A percentile compares a stretch with the other conserved stretches of the same genome.
phyloP scores from a whole-genome alignment of 2,329 filamentous ascomycete genomes.

The Westerdykella aurantiaca region DNA sequence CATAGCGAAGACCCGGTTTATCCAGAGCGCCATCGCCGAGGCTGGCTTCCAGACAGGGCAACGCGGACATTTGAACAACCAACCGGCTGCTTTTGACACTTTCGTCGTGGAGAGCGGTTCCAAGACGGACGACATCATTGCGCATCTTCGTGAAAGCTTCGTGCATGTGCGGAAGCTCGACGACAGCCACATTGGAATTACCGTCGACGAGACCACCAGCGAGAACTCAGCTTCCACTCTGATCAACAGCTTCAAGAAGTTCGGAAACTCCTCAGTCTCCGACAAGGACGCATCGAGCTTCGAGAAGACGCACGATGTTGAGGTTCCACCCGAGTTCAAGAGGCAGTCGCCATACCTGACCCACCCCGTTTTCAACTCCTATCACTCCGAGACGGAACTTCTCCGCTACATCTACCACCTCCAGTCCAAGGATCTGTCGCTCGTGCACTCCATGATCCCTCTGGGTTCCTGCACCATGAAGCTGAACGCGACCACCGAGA shows the following conservation, averaged over 20 bases:
- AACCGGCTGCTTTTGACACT: conserved; percentile 70
- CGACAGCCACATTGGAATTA: conserved; percentile 61
- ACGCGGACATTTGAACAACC: conserved; percentile 51
- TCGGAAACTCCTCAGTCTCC: conserved; percentile 23
- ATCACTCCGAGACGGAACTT: conserved; percentile 93
- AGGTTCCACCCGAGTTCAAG: conserved; percentile 56
- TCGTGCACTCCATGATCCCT: conserved; percentile 96
- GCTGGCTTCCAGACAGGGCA: conserved; percentile 60
- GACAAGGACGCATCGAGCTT: conserved; percentile 13
- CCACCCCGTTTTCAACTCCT: conserved; percentile 88
- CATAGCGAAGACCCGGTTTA: conserved; percentile 62
- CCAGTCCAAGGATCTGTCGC: conserved; percentile 87
- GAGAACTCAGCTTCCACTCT: conserved; percentile 53
- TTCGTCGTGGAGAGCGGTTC: conserved; percentile 56
- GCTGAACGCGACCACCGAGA: conserved; percentile 88
- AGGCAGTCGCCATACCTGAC: conserved; percentile 73
- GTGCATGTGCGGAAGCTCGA: conserved; percentile 62
- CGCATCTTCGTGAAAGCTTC: conserved; percentile 46
- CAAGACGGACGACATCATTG: conserved; percentile 48
- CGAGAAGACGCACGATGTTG: conserved; percentile 3
- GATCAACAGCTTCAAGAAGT: conserved; percentile 50
- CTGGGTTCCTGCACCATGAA: conserved; percentile 98
- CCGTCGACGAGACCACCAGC: conserved; percentile 68
- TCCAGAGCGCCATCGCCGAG: conserved; percentile 59
- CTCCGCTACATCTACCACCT: conserved; percentile 90